A percentile compares a stretch with the other conserved stretches of the same genome.
Evolutionary conservation across 2,329 filamentous ascomycete species (phyloP).

Genomic region (Colletotrichum camelliae): DNA sequence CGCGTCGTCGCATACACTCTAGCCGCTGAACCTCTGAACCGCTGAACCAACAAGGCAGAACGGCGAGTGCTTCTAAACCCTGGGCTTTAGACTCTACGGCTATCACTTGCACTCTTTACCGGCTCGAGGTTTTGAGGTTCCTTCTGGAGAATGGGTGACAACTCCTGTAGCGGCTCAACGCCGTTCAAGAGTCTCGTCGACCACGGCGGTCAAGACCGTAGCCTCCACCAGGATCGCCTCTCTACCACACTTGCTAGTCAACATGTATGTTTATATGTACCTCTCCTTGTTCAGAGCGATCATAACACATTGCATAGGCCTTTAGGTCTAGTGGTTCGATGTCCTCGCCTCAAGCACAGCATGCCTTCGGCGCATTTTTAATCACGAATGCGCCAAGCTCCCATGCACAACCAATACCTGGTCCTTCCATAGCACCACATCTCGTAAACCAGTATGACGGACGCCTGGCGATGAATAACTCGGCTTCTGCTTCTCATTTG

Average conservation of each 20-base stretch:
- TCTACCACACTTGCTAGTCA: constrained; percentile 17
- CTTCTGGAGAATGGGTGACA: constrained; percentile 40
- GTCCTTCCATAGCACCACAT: not conserved
- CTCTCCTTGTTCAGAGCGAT: not conserved
- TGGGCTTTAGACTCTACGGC: not conserved
- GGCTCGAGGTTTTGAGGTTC: not conserved
- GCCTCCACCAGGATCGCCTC: constrained; percentile 46
- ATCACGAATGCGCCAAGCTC: constrained; percentile 19
- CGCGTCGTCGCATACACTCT: not conserved
- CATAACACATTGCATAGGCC: not conserved
- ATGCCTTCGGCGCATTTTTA: constrained; percentile 42
- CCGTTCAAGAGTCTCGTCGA: constrained; percentile 49
- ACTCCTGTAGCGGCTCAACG: constrained; percentile 45
- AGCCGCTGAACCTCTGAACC: not conserved
- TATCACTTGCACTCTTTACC: not conserved
- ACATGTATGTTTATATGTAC: not conserved
- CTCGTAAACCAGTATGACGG: not conserved
- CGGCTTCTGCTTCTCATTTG: not conserved
- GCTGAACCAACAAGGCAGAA: not conserved
- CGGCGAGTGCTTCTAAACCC: not conserved
- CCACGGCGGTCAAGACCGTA: constrained; percentile 45
- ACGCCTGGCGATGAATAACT: not conserved
- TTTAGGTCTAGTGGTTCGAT: not conserved
- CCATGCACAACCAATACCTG: not conserved
- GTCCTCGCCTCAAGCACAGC: constrained; percentile 26